Evolutionary conservation across 768 basidiomycete species (phyloP), one percentile per base, ranked within the genome.

Genomic region (Rhodotorula kratochvilovae): DNA sequence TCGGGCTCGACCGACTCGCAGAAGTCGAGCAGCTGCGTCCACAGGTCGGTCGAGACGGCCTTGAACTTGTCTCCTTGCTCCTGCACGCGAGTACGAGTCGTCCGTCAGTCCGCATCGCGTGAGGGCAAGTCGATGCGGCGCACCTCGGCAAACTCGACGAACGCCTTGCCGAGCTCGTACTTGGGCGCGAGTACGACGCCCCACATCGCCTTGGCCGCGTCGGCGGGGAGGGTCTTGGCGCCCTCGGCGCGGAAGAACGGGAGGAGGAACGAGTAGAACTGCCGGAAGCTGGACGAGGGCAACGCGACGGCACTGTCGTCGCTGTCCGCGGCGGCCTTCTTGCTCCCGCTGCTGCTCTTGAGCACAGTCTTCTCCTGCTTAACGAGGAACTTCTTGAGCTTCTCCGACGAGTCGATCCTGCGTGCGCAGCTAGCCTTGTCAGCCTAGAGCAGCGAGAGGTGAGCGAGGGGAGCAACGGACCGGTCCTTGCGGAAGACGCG

Each of bases 21-120:
- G 77, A 92, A 92, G 77, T 91, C 90, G 51, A 87, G 83, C 81
- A 89, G 87, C 89, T 91, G 77, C 13, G 80, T 85, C 91, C 91
- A 93, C 16, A 91, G 81, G 80, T 93, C 91, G 77, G 90, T 90
- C 80, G 90, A 92, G 23, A 87, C 86, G 0, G 87, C 89, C 77
- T 88, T 91, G 81, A 90, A 90, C 7, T 82, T 84, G 13, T 84
- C 85, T 70, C 80, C 83, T 61, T 85, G 81, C 81, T 83, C 66
- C 63, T 66, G 61, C 66, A 48, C 31, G 23, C 48, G 25, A 1
- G 21, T 48, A 54, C 2, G 1, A 23, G 15, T 5, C 11, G 4
- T 5, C 19, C 8, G 42, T 62, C 50, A 69, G 68, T 17, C 0
- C 8, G n/a, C 23, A 27, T 2, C 2, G 6, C 11, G 11, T 4